Conservation (phyloP, 2,329 filamentous ascomycete genomes). For the Aspergillus pseudoviridinutans region DNA sequence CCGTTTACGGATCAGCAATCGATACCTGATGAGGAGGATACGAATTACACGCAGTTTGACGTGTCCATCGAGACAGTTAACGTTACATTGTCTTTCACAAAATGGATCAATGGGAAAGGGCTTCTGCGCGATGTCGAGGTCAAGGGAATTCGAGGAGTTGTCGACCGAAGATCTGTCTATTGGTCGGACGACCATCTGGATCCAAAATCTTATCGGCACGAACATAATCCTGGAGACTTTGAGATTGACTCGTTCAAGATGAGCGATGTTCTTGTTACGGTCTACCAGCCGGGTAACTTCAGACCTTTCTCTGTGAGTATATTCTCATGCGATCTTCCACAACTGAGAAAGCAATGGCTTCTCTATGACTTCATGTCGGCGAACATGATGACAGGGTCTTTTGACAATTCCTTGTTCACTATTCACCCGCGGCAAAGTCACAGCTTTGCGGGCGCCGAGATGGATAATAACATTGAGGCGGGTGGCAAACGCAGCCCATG, state of each 20-base stretch:
- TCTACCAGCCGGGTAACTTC: constrained; percentile 87
- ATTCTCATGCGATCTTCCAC: constrained; percentile 89
- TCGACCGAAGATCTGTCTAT: constrained; percentile 80
- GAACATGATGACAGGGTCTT: constrained; percentile 93
- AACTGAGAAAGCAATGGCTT: constrained; percentile 90
- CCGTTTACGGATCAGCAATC: constrained; percentile 23
- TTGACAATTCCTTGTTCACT: constrained; percentile 92
- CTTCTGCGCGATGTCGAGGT: constrained; percentile 88
- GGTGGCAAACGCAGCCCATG: constrained; percentile 68
- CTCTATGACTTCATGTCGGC: constrained; percentile 97
- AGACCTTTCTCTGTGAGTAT: constrained; percentile 95
- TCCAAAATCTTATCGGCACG: constrained; percentile 80
- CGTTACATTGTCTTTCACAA: constrained; percentile 93
- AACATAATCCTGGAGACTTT: constrained; percentile 88
- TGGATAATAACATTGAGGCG: constrained; percentile 53
- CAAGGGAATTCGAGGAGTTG: constrained; percentile 84
- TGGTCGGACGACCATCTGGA: constrained; percentile 69
- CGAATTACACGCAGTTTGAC: constrained; percentile 97
- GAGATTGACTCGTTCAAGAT: constrained; percentile 96
- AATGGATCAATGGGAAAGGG: constrained; percentile 98
- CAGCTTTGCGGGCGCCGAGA: constrained; percentile 64
- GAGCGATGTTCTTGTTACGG: constrained; percentile 84
- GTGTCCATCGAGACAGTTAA: constrained; percentile 93
- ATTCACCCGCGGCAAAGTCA: constrained; percentile 93
- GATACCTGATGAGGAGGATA: constrained; percentile 65